Percentiles rank a stretch among this genome's conserved stretches.
Evolutionary conservation across 2,329 filamentous ascomycete genomes (phyloP).

Genomic region (Penicillium sp.): DNA sequence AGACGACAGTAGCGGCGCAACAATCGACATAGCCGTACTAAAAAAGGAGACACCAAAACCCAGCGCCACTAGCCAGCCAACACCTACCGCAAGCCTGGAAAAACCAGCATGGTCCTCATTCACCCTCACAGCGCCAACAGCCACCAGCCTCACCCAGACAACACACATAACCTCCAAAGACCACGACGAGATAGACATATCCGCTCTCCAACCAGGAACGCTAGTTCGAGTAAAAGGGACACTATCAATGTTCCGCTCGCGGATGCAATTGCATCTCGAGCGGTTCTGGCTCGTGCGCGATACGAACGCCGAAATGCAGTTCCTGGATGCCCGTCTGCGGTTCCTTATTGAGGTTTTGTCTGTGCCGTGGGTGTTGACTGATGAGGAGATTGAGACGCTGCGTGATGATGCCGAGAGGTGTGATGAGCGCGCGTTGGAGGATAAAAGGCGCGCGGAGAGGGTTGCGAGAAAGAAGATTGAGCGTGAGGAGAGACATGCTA

Average conservation of each 20-base stretch:
- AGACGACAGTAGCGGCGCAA: conserved; percentile 61
- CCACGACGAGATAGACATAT: conserved; percentile 44
- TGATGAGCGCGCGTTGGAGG: conserved; percentile 38
- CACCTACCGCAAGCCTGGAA: conserved; percentile 24
- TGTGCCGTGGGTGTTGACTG: conserved; percentile 52
- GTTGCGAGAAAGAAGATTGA: conserved; percentile 25
- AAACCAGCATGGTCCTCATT: conserved; percentile 1
- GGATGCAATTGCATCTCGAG: conserved; percentile 55
- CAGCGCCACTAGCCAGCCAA: conserved; percentile 16
- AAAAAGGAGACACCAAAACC: conserved; percentile 23
- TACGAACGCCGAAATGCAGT: conserved; percentile 54
- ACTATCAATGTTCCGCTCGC: conserved; percentile 50
- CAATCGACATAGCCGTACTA: conserved; percentile 54
- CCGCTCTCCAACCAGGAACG: conserved; percentile 48
- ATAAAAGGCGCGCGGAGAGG: conserved; percentile 33
- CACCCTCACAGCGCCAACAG: neutral
- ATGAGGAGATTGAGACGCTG: conserved; percentile 44
- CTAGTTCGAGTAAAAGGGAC: conserved; percentile 58
- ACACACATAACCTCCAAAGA: conserved; percentile 28
- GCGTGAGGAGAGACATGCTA: conserved; percentile 39
- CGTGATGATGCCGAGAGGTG: conserved; percentile 41
- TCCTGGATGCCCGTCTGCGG: conserved; percentile 51
- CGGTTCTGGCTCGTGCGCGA: conserved; percentile 49
- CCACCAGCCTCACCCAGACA: neutral
- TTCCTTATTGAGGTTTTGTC: conserved; percentile 52